phyloP scores from a whole-genome alignment of 768 basidiomycete species.

The Russula foetens region DNA sequence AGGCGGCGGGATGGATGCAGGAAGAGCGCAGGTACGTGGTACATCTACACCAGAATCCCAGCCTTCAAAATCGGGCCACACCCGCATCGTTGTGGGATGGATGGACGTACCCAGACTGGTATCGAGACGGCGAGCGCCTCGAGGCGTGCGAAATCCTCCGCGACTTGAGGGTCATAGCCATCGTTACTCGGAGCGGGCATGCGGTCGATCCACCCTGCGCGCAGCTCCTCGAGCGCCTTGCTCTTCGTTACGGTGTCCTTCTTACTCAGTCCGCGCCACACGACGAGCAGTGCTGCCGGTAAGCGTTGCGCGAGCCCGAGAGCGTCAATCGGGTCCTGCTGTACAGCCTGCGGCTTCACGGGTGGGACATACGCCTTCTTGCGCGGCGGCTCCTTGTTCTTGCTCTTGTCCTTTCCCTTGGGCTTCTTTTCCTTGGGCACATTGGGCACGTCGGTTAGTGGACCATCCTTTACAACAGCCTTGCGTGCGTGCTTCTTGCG shows the following conservation, averaged over 20 bases:
- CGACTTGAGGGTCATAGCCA: slow-evolving; percentile 25
- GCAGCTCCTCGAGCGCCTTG: slow-evolving; percentile 80
- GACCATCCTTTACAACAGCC: slow-evolving; percentile 32
- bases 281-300: slow-evolving; percentile 75
- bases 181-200: slow-evolving; percentile 23
- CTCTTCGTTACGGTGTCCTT: slow-evolving; percentile 82
- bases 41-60: slow-evolving; percentile 42
- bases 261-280: slow-evolving; percentile 76
- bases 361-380: slow-evolving; percentile 87
- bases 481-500: slow-evolving; percentile 92
- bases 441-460: slow-evolving; percentile 26
- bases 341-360: slow-evolving; percentile 61
- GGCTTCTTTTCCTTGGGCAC: slow-evolving; percentile 38
- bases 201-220: slow-evolving; percentile 55
- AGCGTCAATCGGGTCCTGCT: slow-evolving; percentile 82
- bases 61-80: not conserved
- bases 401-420: slow-evolving; percentile 44
- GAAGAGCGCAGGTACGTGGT: slow-evolving; percentile 78
- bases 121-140: slow-evolving; percentile 49
- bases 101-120: slow-evolving; percentile 80
- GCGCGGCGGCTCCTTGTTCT: slow-evolving; percentile 57
- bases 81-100: not conserved
- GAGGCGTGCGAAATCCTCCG: slow-evolving; percentile 33
- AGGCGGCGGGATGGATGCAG: slow-evolving; percentile 75
- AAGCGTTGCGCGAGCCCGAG: slow-evolving; percentile 66